phyloP scores from a whole-genome alignment of 306 rosid species.

The Macrotyloma uniflorum region DNA sequence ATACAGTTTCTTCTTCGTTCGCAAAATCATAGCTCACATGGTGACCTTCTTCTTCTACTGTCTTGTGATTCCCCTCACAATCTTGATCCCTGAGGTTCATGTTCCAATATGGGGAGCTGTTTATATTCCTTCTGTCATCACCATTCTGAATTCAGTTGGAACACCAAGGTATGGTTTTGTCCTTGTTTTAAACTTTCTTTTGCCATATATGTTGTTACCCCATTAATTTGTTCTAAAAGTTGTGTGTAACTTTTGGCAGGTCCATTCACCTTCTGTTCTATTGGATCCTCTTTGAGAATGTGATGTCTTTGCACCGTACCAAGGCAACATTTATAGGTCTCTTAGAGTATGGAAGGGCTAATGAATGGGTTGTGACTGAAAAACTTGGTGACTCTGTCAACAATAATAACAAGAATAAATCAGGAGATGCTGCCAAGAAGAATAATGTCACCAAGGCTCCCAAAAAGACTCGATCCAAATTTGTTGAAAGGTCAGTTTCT shows the following conservation, averaged over 20 bases:
- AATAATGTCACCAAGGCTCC: conserved; percentile 56
- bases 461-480: conserved; percentile 62
- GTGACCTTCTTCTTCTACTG: conserved; percentile 96
- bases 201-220: not conserved
- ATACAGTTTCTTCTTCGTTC: conserved; percentile 96
- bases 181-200: not conserved
- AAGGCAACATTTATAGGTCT: conserved; percentile 91
- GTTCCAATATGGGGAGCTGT: conserved; percentile 99
- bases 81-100: conserved; percentile 92
- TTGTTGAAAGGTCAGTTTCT: conserved; percentile 68
- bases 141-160: conserved; percentile 97
- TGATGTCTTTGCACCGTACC: conserved; percentile 98
- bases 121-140: conserved; percentile 93
- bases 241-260: conserved; percentile 51
- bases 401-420: conserved; percentile 72
- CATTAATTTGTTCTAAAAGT: not conserved
- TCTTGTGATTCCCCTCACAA: conserved; percentile 90
- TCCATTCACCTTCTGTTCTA: conserved; percentile 93
- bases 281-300: conserved; percentile 98
- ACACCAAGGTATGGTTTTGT: conserved; percentile 78
- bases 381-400: conserved; percentile 85
- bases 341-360: conserved; percentile 80
- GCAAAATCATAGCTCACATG: conserved; percentile 94
- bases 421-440: conserved; percentile 80
- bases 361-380: conserved; percentile 99